These are phyloP conservation scores for Blastobotrys arbuscula DNA, from an alignment of 1,139 yeast species.

Conservation along the genomic window DNA sequence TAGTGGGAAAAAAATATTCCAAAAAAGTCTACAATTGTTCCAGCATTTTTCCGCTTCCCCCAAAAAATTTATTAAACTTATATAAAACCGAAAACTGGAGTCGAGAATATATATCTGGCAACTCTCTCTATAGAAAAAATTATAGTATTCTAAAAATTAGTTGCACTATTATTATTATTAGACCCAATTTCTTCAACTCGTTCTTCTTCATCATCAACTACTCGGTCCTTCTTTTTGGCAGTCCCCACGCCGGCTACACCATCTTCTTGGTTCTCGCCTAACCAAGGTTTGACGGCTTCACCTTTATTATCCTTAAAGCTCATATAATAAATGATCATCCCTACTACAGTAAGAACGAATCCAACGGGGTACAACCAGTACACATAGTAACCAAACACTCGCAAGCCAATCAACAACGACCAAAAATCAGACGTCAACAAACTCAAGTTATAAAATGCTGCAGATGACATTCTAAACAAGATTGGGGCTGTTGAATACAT, in stretches of 20 bases:
- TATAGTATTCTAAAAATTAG: background rate
- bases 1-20: background rate
- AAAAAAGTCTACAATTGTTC: background rate
- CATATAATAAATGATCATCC: constrained; percentile 38
- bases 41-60: background rate
- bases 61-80: background rate
- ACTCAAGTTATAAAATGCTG: constrained; percentile 42
- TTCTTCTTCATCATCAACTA: background rate
- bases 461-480: constrained; percentile 41
- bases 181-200: background rate
- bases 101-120: too few relatives aligned
- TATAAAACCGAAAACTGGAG: too few relatives aligned
- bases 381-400: constrained; percentile 40
- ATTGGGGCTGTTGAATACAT: constrained; percentile 40
- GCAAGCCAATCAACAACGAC: constrained; percentile 40
- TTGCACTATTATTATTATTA: background rate
- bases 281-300: constrained; percentile 43
- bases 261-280: constrained; percentile 36
- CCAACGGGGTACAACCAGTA: constrained; percentile 45
- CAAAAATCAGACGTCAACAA: constrained; percentile 42
- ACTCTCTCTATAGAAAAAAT: background rate
- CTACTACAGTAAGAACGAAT: constrained; percentile 39
- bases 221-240: constrained; percentile 24
- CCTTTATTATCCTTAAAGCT: constrained; percentile 34
- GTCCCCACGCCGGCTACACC: constrained; percentile 42